Base-by-base conservation (phyloP, 2,329 filamentous ascomycete species). In the Fusarium verticillioides region DNA sequence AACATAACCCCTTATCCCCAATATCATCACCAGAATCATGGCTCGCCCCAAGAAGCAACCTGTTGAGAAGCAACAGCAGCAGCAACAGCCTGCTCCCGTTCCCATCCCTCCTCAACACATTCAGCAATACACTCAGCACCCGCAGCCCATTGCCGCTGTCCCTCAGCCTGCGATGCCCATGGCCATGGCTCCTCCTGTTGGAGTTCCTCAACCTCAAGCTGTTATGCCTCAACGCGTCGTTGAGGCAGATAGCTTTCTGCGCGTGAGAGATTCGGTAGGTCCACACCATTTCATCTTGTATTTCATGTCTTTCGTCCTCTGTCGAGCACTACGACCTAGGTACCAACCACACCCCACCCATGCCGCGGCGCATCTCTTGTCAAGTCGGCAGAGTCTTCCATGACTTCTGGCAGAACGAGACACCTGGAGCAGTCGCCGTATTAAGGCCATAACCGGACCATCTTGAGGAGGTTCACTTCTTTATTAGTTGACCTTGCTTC, bases 181-280 rank as follows among this genome's bases (percentile, higher is more conserved):
- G 72, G 72, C 76, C 18, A 60, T 83, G 73, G 73, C 77, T 26
- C 53, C 65, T 21, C 60, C 71, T 21, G 50, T 76, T 62, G 72
- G 65, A 47, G 61, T 73, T 60, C 71, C 68, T 12, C 75, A 69
- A 13, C 72, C 67, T 32, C 72, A 69, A 34, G 60, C 66, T 42
- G 63, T 69, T 36, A 64, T 75, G 58, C 75, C 78, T 57, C 78
- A 81, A 69, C 82, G 81, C 64, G 78, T 85, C 46, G 89, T 93
- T 73, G 90, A 94, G 70, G 87, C 93, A 64, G 92, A 94, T 66
- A 92, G 94, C 82, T 96, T 96, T 81, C 88, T 94, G 69, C 88
- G 92, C 79, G 94, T 95, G 54, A 90, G 94, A 78, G 94, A 97
- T 81, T 92, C 90, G 81, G 94, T 97, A 91, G 88, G 93, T 85